Evolutionary conservation across 305 asterid genomes (phyloP).

Genomic region (Fraxinus paxiana): DNA sequence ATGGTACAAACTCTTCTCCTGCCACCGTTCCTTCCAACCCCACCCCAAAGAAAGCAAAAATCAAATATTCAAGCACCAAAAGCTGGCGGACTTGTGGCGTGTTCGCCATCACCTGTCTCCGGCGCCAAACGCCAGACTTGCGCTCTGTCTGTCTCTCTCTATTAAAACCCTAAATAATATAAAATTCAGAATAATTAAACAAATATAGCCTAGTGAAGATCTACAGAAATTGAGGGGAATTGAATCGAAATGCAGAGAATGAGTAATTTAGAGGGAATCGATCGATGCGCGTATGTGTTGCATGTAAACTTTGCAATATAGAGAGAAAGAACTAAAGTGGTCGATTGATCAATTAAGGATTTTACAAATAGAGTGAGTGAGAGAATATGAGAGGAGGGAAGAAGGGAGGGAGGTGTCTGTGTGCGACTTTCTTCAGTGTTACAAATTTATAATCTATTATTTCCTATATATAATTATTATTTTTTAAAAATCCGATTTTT

Average conservation of each 20-base stretch:
- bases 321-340: neutral
- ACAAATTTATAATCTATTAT: neutral
- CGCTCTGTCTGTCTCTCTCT: conserved; percentile 2
- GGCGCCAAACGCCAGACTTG: conserved; percentile 53
- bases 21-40: conserved; percentile 22
- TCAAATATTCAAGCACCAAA: conserved; percentile 22
- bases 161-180: conserved; percentile 21
- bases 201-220: conserved; percentile 16
- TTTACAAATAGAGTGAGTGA: neutral
- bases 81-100: conserved; percentile 56
- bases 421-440: neutral
- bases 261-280: conserved; percentile 12
- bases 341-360: neutral
- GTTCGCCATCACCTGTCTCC: conserved; percentile 69
- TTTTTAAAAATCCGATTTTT: too few species aligned
- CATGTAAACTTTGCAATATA: neutral
- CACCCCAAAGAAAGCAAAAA: conserved; percentile 16
- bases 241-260: conserved; percentile 18
- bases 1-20: conserved; percentile 24
- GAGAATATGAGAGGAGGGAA: neutral
- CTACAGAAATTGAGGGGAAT: neutral
- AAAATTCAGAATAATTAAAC: conserved; percentile 1
- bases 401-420: neutral
- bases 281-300: neutral
- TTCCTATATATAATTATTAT: neutral